Evolutionary conservation across 1,284 basidiomycete species (phyloP).

Genomic region (Pholiota adiposa): DNA sequence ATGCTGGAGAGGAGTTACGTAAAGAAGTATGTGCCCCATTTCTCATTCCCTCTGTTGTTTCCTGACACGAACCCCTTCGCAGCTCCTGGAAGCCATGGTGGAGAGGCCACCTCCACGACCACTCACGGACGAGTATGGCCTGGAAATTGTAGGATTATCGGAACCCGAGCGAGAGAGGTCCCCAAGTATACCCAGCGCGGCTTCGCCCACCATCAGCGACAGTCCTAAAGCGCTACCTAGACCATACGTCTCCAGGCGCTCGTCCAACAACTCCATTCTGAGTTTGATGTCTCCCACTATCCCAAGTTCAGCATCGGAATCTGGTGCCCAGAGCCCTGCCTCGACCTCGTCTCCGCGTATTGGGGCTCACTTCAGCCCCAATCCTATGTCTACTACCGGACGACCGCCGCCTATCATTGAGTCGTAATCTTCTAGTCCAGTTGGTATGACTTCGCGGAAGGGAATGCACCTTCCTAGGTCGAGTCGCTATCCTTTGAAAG

Average conservation of each 20-base stretch:
- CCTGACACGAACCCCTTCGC: slow-evolving; percentile 4
- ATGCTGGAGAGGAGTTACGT: slow-evolving; percentile 81
- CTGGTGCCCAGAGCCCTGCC: slow-evolving; percentile 13
- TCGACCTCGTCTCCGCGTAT: slow-evolving; percentile 10
- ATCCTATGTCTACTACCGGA: slow-evolving; percentile 11
- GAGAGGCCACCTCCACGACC: slow-evolving; percentile 64
- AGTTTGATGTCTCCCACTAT: slow-evolving; percentile 36
- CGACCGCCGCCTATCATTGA: slow-evolving; percentile 18
- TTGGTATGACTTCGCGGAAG: background rate
- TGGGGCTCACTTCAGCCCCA: slow-evolving; percentile 18
- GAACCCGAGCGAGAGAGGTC: slow-evolving; percentile 23
- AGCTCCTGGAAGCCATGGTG: slow-evolving; percentile 64
- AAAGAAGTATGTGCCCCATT: slow-evolving; percentile 68
- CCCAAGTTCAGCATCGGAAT: slow-evolving; percentile 17
- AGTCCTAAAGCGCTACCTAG: slow-evolving; percentile 50
- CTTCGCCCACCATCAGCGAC: slow-evolving; percentile 27
- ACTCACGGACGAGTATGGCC: slow-evolving; percentile 57
- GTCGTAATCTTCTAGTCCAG: slow-evolving; percentile 1
- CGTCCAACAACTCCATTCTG: slow-evolving; percentile 50
- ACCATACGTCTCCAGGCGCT: slow-evolving; percentile 61
- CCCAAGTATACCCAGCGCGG: slow-evolving; percentile 25
- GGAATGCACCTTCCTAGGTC: background rate
- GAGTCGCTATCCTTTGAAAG: background rate
- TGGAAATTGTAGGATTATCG: slow-evolving; percentile 34
- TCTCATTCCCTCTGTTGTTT: background rate